These are phyloP conservation scores for Cryomyces minteri DNA, from an alignment of 495 filamentous ascomycete genomes.

Conservation along the genomic window DNA sequence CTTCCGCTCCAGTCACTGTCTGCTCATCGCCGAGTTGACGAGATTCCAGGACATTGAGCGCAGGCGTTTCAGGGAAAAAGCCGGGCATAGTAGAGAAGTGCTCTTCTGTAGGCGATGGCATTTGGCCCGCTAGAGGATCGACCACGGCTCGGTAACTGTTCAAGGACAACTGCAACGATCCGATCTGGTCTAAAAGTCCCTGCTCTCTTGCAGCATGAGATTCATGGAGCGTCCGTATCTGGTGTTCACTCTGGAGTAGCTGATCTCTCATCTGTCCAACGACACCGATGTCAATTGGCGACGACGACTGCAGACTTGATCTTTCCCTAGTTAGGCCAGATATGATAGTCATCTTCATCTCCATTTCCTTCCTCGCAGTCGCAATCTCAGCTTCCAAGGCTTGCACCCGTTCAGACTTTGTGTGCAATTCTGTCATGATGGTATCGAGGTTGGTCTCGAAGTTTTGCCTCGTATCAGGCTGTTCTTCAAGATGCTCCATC, in stretches of 20 bases:
- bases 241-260: slow-evolving; percentile 64
- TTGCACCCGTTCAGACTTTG: slow-evolving; percentile 71
- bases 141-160: not conserved
- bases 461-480: slow-evolving; percentile 73
- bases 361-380: slow-evolving; percentile 84
- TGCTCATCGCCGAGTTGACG: slow-evolving; percentile 14
- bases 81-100: slow-evolving; percentile 10
- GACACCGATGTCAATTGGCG: slow-evolving; percentile 82
- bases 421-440: slow-evolving; percentile 82
- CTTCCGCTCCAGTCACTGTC: not conserved
- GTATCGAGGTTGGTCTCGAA: slow-evolving; percentile 85
- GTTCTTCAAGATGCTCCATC: slow-evolving; percentile 59
- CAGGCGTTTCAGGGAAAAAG: slow-evolving; percentile 10
- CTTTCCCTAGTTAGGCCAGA: slow-evolving; percentile 83
- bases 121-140: not conserved
- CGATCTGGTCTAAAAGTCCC: slow-evolving; percentile 49
- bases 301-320: slow-evolving; percentile 63
- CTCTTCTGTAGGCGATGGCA: not conserved
- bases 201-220: slow-evolving; percentile 53
- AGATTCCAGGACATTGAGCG: slow-evolving; percentile 4
- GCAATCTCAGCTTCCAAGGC: slow-evolving; percentile 74
- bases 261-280: slow-evolving; percentile 79
- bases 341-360: slow-evolving; percentile 84
- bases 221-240: slow-evolving; percentile 58
- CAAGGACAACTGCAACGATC: slow-evolving; percentile 36